Percentiles rank a stretch among this genome's conserved stretches.
These are phyloP conservation scores for Coemansia sp. DNA, from an alignment of 192 early-diverging fungal genomes.

Conservation along the genomic window DNA sequence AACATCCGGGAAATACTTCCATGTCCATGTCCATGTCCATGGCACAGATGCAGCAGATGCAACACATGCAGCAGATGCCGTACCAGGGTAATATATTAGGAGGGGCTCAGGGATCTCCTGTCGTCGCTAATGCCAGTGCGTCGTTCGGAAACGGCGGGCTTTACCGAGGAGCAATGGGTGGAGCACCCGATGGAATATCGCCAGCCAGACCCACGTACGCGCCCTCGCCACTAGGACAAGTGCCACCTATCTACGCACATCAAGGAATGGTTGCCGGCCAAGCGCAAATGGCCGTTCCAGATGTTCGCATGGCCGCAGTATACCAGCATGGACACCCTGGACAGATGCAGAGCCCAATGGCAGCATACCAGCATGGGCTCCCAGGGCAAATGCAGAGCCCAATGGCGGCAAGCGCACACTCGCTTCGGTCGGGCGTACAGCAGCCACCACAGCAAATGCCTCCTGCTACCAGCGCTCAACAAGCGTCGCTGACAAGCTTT, in stretches of 20 bases:
- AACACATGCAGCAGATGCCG: not conserved
- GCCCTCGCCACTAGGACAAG: slow-evolving; percentile 42
- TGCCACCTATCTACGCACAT: slow-evolving; percentile 19
- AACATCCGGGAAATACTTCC: not conserved
- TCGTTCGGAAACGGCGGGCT: slow-evolving; percentile 26
- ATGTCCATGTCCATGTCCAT: slow-evolving; percentile 3
- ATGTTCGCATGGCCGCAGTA: slow-evolving; percentile 7
- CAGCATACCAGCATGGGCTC: not conserved
- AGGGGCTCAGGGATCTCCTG: not conserved
- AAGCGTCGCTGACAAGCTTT: slow-evolving; percentile 34
- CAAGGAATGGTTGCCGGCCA: slow-evolving; percentile 12
- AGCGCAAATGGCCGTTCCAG: slow-evolving; percentile 4
- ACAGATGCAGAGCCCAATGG: slow-evolving; percentile 6
- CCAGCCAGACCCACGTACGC: slow-evolving; percentile 19
- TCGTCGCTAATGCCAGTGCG: slow-evolving; percentile 10
- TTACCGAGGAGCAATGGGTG: slow-evolving; percentile 13
- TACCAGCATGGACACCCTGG: not conserved
- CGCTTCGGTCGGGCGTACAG: not conserved
- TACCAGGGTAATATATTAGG: slow-evolving; percentile 12
- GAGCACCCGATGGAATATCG: not conserved
- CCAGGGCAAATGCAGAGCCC: slow-evolving; percentile 6
- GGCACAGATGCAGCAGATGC: slow-evolving; percentile 21
- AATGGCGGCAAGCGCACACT: not conserved
- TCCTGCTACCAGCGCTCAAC: slow-evolving; percentile 12
- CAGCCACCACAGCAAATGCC: slow-evolving; percentile 10